Conservation (phyloP, 2,329 filamentous ascomycete species). For the Aspergillus neotritici region DNA sequence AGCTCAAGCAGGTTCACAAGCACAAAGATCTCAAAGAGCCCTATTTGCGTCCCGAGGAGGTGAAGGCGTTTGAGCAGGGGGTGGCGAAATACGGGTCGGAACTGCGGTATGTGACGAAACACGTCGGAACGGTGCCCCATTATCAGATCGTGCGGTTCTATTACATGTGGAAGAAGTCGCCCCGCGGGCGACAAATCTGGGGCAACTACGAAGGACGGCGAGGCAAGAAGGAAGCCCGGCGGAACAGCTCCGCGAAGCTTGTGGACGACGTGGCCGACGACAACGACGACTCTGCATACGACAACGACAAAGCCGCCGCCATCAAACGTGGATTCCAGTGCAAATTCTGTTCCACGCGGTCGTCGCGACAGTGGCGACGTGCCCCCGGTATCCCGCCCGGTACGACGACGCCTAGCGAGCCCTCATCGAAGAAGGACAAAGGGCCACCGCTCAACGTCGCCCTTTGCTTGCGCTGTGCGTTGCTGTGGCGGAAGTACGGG, state of each 20-base stretch:
- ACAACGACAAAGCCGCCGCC: constrained; percentile 72
- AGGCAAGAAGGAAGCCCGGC: constrained; percentile 77
- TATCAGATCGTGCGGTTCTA: constrained; percentile 85
- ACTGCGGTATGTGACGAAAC: constrained; percentile 71
- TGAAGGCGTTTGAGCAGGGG: constrained; percentile 87
- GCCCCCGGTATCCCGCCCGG: constrained; percentile 73
- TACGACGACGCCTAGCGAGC: constrained; percentile 61
- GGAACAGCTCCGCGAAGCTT: constrained; percentile 62
- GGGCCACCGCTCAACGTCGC: constrained; percentile 68
- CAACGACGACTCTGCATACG: constrained; percentile 91
- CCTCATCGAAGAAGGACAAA: constrained; percentile 66
- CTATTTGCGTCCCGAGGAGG: constrained; percentile 67
- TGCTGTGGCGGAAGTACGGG: constrained; percentile 91
- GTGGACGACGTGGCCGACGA: constrained; percentile 91
- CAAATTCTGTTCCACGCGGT: constrained; percentile 80
- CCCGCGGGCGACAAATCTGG: constrained; percentile 81
- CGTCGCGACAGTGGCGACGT: constrained; percentile 83
- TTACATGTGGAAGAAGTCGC: constrained; percentile 96
- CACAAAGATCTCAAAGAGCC: constrained; percentile 76
- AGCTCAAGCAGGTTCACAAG: constrained; percentile 62
- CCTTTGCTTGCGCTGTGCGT: constrained; percentile 82
- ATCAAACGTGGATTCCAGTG: constrained; percentile 83
- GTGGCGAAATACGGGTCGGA: constrained; percentile 89
- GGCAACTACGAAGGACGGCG: constrained; percentile 81
- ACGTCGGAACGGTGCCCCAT: constrained; percentile 71